Conservation (phyloP, 495 filamentous ascomycete genomes). For the Penicilliopsis zonata region DNA sequence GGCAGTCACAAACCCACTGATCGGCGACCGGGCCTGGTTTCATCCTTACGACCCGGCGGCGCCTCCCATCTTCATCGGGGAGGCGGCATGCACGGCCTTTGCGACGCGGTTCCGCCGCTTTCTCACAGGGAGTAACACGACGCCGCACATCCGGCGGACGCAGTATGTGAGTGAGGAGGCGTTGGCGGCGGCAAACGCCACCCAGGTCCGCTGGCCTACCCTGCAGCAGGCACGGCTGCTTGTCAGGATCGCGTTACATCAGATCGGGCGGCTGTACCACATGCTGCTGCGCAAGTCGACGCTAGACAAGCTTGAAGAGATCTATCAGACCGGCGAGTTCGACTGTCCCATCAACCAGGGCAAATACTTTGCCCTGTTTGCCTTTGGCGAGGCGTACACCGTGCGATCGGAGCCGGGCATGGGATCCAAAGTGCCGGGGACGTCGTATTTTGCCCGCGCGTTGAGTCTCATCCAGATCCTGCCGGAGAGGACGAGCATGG, state of each 20-base stretch:
- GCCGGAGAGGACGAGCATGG: constrained; percentile 29
- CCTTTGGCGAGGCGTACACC: constrained; percentile 32
- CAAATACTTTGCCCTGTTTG: constrained; percentile 34
- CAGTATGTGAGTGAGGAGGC: constrained; percentile 28
- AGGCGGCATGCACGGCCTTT: constrained; percentile 35
- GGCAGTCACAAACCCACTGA: constrained; percentile 26
- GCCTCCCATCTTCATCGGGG: constrained; percentile 33
- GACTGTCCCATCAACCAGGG: constrained; percentile 23
- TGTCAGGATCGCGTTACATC: constrained; percentile 28
- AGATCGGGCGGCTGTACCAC: constrained; percentile 29
- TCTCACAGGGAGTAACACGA: constrained; percentile 24
- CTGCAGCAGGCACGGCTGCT: constrained; percentile 28
- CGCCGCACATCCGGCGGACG: constrained; percentile 27
- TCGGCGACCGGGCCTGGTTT: constrained; percentile 33
- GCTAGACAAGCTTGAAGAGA: constrained; percentile 29
- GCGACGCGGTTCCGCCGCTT: constrained; percentile 33
- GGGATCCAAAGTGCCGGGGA: constrained; percentile 26
- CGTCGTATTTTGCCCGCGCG: constrained; percentile 30
- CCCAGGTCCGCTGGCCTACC: constrained; percentile 25
- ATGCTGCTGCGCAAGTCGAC: constrained; percentile 30
- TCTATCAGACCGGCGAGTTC: constrained; percentile 26
- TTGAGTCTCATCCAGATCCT: constrained; percentile 28
- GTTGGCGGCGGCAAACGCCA: constrained; percentile 20
- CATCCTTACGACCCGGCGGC: constrained; percentile 29
- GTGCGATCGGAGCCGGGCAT: constrained; percentile 20